Evolutionary conservation across 495 filamentous ascomycete genomes (phyloP).

Genomic region (Tuber melanosporum): DNA sequence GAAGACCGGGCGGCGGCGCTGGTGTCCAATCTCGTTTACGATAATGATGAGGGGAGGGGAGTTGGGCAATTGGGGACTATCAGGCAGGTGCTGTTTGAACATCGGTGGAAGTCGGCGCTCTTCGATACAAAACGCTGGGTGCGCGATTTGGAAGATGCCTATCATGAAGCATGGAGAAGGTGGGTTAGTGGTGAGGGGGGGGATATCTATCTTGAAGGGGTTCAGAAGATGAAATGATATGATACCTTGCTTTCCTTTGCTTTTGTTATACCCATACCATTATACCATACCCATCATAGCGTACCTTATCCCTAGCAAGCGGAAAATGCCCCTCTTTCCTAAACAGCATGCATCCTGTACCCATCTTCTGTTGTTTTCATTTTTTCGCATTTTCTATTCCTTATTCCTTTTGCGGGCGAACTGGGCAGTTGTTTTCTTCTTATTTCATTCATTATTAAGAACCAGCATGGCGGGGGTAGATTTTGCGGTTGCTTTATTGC

Average conservation of each 20-base stretch:
- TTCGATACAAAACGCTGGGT: constrained; percentile 96
- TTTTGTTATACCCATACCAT: neutral
- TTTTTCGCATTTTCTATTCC: neutral
- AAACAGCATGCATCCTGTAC: neutral
- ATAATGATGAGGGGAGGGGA: constrained; percentile 38
- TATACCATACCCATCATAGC: neutral
- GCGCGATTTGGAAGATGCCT: constrained; percentile 78
- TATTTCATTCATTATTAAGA: neutral
- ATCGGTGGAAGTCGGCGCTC: constrained; percentile 72
- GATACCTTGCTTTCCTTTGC: neutral
- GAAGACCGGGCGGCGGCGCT: constrained; percentile 72
- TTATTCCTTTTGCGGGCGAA: neutral
- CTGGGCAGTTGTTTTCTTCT: neutral
- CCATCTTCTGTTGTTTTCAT: neutral
- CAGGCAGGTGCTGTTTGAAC: constrained; percentile 67
- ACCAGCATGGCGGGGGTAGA: neutral
- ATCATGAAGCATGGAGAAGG: constrained; percentile 75
- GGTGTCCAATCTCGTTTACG: constrained; percentile 61
- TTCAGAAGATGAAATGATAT: neutral
- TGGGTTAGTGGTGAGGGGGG: constrained; percentile 85
- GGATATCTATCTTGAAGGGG: constrained; percentile 63
- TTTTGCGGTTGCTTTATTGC: neutral
- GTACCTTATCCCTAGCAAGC: neutral
- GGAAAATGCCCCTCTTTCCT: neutral
- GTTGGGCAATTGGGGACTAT: constrained; percentile 32